Evolutionary conservation across 768 basidiomycete species (phyloP).

Genomic region (Lactifluus volemus): DNA sequence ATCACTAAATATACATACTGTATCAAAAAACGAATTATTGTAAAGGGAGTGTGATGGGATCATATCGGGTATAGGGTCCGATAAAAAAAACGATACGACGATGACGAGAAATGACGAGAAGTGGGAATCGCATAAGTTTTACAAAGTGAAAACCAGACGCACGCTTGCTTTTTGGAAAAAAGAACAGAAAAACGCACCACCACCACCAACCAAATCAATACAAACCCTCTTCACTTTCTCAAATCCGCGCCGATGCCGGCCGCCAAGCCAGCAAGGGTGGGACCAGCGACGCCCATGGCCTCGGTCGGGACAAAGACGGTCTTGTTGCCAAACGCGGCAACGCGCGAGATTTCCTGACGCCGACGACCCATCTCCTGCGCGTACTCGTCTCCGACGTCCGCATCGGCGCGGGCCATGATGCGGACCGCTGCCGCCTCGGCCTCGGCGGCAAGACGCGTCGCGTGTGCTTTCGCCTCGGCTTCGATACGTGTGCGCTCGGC

Average conservation of each 20-base stretch:
- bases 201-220: neutral
- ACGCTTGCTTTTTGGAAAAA: neutral
- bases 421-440: constrained; percentile 66
- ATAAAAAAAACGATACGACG: too few species aligned
- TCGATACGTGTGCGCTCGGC: constrained; percentile 60
- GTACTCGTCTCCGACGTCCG: constrained; percentile 49
- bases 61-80: neutral
- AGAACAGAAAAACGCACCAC: neutral
- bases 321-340: constrained; percentile 59
- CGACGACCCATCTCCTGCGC: constrained; percentile 71
- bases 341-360: constrained; percentile 52
- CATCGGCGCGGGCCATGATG: constrained; percentile 56
- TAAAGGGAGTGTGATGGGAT: neutral
- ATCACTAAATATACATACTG: neutral
- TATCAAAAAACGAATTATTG: neutral
- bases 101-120: neutral
- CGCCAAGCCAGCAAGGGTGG: constrained; percentile 64
- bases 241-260: constrained; percentile 44
- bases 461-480: constrained; percentile 70
- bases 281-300: constrained; percentile 41
- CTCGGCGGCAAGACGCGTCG: constrained; percentile 63
- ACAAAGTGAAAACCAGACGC: neutral
- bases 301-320: constrained; percentile 66
- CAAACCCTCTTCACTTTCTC: neutral
- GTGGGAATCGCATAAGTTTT: neutral